Base-by-base conservation (phyloP, 305 asterid species). In the Stenogyne calaminthoides region DNA sequence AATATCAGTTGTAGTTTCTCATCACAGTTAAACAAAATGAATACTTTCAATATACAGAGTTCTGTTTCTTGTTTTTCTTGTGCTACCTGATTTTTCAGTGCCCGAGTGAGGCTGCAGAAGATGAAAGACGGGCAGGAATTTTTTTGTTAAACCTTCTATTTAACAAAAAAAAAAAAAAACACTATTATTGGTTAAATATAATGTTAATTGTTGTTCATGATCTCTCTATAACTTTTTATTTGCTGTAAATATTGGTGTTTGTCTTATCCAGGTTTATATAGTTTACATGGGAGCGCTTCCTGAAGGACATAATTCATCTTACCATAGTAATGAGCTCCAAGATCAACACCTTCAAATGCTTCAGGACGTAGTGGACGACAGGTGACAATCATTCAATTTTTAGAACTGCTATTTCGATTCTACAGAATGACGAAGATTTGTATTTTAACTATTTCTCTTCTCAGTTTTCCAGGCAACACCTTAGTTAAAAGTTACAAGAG, bases 401-500 rank as follows among this genome's bases (percentile, higher is more conserved):
- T 32, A 67, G 0, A 19, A 3, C 40, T 75, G 39, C 14, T 12
- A 3, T 54, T 44, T 34, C 11, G 9, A 66, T 66, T 25, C 12
- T 34, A 49, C 46, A 27, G 12, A 27, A 20, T 10, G 63, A 18
- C 16, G 7, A 4, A 12, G 14, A 9, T 15, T 8, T 19, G 36
- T 54, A 40, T 39, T 54, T 9, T 25, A 9, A 40, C 10, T 1
- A 10, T 5, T 42, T 25, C 27, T 36, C 6, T 64, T 12, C 63
- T 40, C 64, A 80, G 84, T 20, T 72, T 66, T 60, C 7, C 15
- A 7, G 61, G 55, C 10, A 52, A 75, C 9, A 51, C 75, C 52
- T 36, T 81, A 8, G 68, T 72, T 40, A 79, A 77, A 60, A 84
- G 88, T 70, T 84, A 81, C 55, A 81, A 75, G 60, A 77, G 76